Base-by-base conservation (phyloP, 129 eudicot genomes). In the Flaveria bidentis region DNA sequence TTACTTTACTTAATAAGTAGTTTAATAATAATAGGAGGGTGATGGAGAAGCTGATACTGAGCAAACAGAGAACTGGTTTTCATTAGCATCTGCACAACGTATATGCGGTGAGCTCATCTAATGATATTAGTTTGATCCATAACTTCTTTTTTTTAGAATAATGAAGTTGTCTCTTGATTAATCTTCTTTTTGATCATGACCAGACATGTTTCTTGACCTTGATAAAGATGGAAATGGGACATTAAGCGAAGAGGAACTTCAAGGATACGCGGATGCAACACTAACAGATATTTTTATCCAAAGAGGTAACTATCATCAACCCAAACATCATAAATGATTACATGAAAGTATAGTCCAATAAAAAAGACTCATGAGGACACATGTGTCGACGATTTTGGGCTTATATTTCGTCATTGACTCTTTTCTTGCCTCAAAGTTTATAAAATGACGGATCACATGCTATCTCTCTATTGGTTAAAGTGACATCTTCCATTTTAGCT, bases 41-140 rank as follows among this genome's bases (percentile, higher is more conserved):
- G 98, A 90, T 76, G 98, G 85, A 79, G 98, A 92, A 75, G 95
- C 83, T 45, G 98, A 92, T 72, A 80, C 86, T 6, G 96, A 92
- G 46, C 96, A 92, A 71, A 86, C 90, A 67, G 98, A 92, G 64
- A 92, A 90, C 81, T 92, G 98, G 98, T 92, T 92, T 85, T 90
- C 96, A 30, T 76, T 92, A 79, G 85, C 95, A 67, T 90, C 95
- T 74, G 92, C 98, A 67, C 98, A 92, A 52, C 94, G 98, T 56
- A 90, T 92, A 70, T 92, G 98, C 50, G 98, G 98, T 88, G 70
- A 78, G 98, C 81, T 39, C 25, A 25, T 78, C 6, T 39, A 65
- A 39, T 46, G 56, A 39, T 46, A 62, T 66, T 20, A 67, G 1
- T 18, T 60, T 46, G 15, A 9, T 60, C 41, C 11, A 12, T 15